Evolutionary conservation across 352 stramenopile species (phyloP).

Genomic region (Globisporangium alternatum): DNA sequence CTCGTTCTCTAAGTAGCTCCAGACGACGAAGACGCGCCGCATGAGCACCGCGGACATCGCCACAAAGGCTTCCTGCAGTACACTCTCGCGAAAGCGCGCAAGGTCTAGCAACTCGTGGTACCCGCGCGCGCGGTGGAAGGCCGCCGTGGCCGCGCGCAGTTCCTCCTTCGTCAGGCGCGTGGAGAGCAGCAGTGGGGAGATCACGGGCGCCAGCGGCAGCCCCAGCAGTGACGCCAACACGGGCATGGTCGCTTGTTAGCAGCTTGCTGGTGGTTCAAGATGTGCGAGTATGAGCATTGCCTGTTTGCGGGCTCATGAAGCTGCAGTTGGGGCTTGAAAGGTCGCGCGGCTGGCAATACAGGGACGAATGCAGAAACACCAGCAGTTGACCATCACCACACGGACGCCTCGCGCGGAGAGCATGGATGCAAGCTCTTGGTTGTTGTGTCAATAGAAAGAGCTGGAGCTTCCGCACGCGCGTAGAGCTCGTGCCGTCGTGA

Average conservation of each 20-base stretch:
- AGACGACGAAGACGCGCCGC: slow-evolving; percentile 35
- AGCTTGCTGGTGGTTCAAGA: not conserved
- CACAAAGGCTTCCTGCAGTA: slow-evolving; percentile 35
- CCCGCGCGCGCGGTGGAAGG: slow-evolving; percentile 44
- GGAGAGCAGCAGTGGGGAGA: slow-evolving; percentile 21
- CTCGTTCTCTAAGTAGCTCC: slow-evolving; percentile 24
- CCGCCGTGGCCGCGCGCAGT: slow-evolving; percentile 18
- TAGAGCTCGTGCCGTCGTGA: too few species aligned
- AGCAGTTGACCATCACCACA: too few species aligned
- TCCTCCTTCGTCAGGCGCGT: slow-evolving; percentile 29
- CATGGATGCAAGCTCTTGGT: too few species aligned
- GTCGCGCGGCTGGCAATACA: too few species aligned
- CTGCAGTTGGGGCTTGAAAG: too few species aligned
- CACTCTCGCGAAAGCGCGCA: slow-evolving; percentile 30
- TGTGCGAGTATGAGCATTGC: too few species aligned
- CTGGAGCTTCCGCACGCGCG: too few species aligned
- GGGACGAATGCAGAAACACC: too few species aligned
- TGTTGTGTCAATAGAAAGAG: too few species aligned
- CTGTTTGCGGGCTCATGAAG: too few species aligned
- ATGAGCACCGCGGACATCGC: slow-evolving; percentile 30
- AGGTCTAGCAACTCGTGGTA: slow-evolving; percentile 29
- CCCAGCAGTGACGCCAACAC: slow-evolving; percentile 23
- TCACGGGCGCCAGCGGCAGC: slow-evolving; percentile 18
- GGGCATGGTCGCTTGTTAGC: not conserved
- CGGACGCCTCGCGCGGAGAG: too few species aligned